phyloP scores from a whole-genome alignment of 1,139 yeast genomes.

The Saccharomycopsis phalli region DNA sequence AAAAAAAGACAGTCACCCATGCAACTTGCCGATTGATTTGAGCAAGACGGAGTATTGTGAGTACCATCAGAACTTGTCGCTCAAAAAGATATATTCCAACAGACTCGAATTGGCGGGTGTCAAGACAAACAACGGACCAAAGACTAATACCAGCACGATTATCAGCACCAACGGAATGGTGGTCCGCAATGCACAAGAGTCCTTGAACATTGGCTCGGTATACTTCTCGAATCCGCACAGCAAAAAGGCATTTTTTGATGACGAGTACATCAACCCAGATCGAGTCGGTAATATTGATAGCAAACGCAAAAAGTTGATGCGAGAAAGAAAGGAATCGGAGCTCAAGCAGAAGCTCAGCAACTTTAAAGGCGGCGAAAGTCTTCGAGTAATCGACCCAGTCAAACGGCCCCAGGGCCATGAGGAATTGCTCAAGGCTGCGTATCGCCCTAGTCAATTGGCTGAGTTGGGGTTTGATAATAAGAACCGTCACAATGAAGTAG shows the following conservation, averaged over 20 bases:
- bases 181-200: constrained; percentile 17
- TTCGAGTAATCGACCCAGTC: constrained; percentile 1
- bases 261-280: constrained; percentile 41
- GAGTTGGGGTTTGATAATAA: constrained; percentile 46
- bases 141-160: constrained; percentile 27
- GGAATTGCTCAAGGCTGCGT: constrained; percentile 29
- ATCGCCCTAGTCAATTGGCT: constrained; percentile 33
- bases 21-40: constrained; percentile 53
- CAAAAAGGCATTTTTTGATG: constrained; percentile 40
- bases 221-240: constrained; percentile 34
- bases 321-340: constrained; percentile 31
- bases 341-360: constrained; percentile 29
- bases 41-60: constrained; percentile 51
- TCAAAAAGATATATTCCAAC: constrained; percentile 43
- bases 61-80: constrained; percentile 56
- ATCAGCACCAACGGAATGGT: constrained; percentile 26
- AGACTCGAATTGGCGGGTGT: constrained; percentile 72
- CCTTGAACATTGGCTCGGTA: constrained; percentile 25
- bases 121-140: constrained; percentile 37
- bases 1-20: constrained; percentile 37
- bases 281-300: constrained; percentile 31
- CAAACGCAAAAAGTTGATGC: constrained; percentile 30
- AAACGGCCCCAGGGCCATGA: constrained; percentile 22
- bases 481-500: constrained; percentile 26
- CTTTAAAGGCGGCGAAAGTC: constrained; percentile 22